Evolutionary conservation across 2,329 filamentous ascomycete genomes (phyloP).

Genomic region (Aspergillus neoniger): DNA sequence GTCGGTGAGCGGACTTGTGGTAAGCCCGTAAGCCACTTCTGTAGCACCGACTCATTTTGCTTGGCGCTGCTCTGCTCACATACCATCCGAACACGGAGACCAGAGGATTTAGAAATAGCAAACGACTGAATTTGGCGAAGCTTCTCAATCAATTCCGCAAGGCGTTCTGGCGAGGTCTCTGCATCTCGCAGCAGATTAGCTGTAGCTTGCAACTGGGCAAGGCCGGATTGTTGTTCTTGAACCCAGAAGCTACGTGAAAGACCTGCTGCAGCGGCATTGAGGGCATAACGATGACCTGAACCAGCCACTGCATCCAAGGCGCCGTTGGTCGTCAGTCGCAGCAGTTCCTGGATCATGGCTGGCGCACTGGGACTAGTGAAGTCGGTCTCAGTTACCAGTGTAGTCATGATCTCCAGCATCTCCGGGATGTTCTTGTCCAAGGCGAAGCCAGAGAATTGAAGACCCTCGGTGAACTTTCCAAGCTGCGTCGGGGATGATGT

Average conservation of each 20-base stretch:
- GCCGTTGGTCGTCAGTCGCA: conserved; percentile 84
- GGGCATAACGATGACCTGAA: conserved; percentile 83
- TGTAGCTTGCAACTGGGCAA: conserved; percentile 84
- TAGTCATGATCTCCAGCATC: conserved; percentile 84
- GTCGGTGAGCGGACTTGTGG: conserved; percentile 50
- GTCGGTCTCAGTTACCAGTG: conserved; percentile 80
- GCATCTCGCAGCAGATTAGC: conserved; percentile 70
- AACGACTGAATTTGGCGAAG: conserved; percentile 82
- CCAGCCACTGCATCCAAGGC: conserved; percentile 90
- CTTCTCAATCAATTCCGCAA: conserved; percentile 76
- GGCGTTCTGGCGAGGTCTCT: conserved; percentile 66
- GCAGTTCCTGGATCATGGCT: conserved; percentile 77
- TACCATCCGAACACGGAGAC: conserved; percentile 78
- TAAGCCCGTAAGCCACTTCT: conserved; percentile 68
- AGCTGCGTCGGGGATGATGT: conserved; percentile 74
- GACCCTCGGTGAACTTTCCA: conserved; percentile 71
- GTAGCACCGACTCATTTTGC: conserved; percentile 70
- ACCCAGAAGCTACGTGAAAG: conserved; percentile 71
- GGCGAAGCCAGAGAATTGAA: conserved; percentile 82
- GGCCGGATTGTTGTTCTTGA: conserved; percentile 82
- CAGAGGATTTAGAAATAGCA: conserved; percentile 67
- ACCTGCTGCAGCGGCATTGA: conserved; percentile 77
- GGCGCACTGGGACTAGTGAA: conserved; percentile 83
- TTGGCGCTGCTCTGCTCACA: conserved; percentile 74
- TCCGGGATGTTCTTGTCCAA: conserved; percentile 85